These are phyloP conservation scores for Withania somnifera DNA, from an alignment of 305 asterid genomes.

Conservation along the genomic window DNA sequence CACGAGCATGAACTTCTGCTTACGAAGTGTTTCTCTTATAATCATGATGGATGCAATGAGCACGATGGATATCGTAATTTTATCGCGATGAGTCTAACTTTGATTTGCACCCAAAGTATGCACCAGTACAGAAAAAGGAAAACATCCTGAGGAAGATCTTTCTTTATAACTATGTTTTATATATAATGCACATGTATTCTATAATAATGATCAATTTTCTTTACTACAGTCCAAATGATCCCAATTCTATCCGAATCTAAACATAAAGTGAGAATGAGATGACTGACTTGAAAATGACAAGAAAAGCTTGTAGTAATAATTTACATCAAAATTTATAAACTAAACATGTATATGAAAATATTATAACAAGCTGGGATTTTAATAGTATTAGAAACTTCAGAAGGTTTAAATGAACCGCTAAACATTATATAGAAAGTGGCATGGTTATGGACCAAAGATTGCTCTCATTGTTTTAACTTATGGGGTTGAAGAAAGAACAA, in stretches of 20 bases:
- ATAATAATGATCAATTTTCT: background rate
- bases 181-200: background rate
- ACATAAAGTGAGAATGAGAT: background rate
- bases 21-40: no score
- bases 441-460: background rate
- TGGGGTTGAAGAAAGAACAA: background rate
- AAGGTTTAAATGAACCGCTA: background rate
- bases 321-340: background rate
- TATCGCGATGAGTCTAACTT: slow-evolving; percentile 48
- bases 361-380: background rate
- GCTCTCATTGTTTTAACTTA: background rate
- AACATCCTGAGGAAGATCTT: background rate
- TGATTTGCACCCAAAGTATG: slow-evolving; percentile 64
- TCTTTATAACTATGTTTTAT: background rate
- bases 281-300: background rate
- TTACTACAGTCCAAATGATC: background rate
- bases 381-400: background rate
- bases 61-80: slow-evolving; percentile 59
- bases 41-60: slow-evolving; percentile 30
- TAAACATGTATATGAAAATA: background rate
- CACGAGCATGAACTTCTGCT: no score
- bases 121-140: slow-evolving; percentile 13
- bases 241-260: background rate
- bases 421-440: background rate
- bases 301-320: background rate